Evolutionary conservation across 179 eudicot species (phyloP), one percentile per base, ranked within the genome.

Genomic region (Spergularia azorica): DNA sequence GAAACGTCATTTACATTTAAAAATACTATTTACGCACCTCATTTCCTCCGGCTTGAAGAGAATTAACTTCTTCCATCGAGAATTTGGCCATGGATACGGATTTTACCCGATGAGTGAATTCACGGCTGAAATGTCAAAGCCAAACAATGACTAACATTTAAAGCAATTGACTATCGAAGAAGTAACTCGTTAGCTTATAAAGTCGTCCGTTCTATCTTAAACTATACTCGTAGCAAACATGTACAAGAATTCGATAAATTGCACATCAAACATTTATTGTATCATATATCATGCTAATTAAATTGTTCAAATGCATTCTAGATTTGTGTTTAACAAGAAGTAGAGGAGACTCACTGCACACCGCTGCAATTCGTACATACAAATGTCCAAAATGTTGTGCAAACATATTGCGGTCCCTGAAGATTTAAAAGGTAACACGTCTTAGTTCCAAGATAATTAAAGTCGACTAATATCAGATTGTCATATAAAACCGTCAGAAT

Each of bases 21-120:
- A 63, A 58, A 26, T 38, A 43, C 50, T 18, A 58, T 9, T 18
- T 32, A 61, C 39, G 11, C 26, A 91, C 98, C 97, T 92, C 93
- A 84, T 94, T 94, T 81, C 98, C 98, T 69, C 93, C 93, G 2
- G 87, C 88, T 79, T 94, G 93, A 41, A 94, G 92, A 77, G 89
- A 87, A 77, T 17, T 72, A 73, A 85, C 85, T 83, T 94, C 98
- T 60, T 90, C 93, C 57, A 84, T 81, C 18, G 71, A 82, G 74
- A 94, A 94, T 79, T 86, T 94, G 15, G 98, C 97, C 95, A 94
- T 89, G 18, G 98, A 94, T 80, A 94, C 89, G 2, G 97, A 91
- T 79, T 94, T 91, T 36, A 94, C 98, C 57, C 97, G 89, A 75
- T 94, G 98, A 4, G 88, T 89, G 79, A 94, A 94, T 75, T 91